Percentiles rank a stretch among this genome's conserved stretches.
These are phyloP conservation scores for Syzygium syzygioides DNA, from an alignment of 441 rosid genomes.

Conservation along the genomic window DNA sequence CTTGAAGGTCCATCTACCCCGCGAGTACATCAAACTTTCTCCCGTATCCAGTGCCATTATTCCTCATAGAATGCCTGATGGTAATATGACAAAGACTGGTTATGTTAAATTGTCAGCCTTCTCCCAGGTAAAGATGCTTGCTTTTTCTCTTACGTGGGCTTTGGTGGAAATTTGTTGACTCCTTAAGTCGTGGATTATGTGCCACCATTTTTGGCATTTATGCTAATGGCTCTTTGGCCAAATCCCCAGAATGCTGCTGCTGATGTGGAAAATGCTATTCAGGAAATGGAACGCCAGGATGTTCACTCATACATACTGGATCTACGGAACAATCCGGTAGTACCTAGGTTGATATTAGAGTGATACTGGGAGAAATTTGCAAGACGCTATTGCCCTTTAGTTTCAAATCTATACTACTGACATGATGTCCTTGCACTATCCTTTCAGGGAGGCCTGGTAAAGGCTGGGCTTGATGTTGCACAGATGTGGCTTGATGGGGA, in stretches of 20 bases:
- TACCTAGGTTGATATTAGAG: not conserved
- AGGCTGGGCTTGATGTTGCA: conserved; percentile 87
- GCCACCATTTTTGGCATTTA: not conserved
- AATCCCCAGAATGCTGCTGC: conserved; percentile 67
- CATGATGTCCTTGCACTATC: not conserved
- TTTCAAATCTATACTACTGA: not conserved
- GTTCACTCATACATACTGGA: conserved; percentile 79
- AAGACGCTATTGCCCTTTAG: not conserved
- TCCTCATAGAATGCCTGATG: conserved; percentile 66
- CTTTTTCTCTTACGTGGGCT: not conserved
- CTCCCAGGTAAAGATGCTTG: conserved; percentile 49
- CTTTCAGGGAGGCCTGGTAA: conserved; percentile 84
- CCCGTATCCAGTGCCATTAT: conserved; percentile 77
- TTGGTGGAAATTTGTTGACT: not conserved
- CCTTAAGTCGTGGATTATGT: not conserved
- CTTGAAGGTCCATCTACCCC: conserved; percentile 66
- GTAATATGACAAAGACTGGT: conserved; percentile 62
- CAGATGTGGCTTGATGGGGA: conserved; percentile 89
- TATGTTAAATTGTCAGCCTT: conserved; percentile 71
- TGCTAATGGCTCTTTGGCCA: not conserved
- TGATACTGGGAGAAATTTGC: not conserved
- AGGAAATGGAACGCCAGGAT: conserved; percentile 72
- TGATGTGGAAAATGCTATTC: conserved; percentile 59
- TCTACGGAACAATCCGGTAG: conserved; percentile 82
- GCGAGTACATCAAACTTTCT: conserved; percentile 71